Base-by-base conservation (phyloP, 139 green algal genomes). In the Cymbomonas tetramitiformis region DNA sequence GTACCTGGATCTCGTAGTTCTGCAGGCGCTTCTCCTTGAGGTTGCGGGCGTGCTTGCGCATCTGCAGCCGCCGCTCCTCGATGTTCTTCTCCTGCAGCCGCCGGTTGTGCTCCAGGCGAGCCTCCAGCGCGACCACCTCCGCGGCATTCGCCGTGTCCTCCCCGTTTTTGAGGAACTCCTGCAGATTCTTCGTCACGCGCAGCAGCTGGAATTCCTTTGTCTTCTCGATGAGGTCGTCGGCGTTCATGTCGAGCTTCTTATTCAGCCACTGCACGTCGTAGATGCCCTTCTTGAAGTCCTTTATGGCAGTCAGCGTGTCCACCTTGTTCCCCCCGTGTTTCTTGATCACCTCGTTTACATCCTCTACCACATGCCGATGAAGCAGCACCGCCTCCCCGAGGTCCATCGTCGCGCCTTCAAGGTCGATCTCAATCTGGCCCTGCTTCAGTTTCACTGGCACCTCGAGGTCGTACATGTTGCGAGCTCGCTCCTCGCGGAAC, bases 251-350 rank as follows among this genome's bases (percentile, higher is more conserved):
- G 5, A 61, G 51, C 29, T 46, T 62, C 30, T 67, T 38, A 29
- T 78, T 73, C 51, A 84, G 67, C 82, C 82, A 90, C 65, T 87
- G 46, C 36, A 83, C 52, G 36, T 68, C 51, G 58, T 87, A 83
- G 26, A 85, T 86, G 47, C 77, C 77, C 33, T 73, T 72, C 52
- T 85, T 86, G 70, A 87, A 90, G 58, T 86, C 72, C 64, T 85
- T 86, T 56, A 83, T 86, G 2, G 63, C 65, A 12, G 23, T 62
- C 34, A 88, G 64, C 23, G 80, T 51, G 8, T 79, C 73, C 36
- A 61, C 44, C 64, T 76, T 76, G 57, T 68, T 57, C 25, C 21
- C 46, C 5, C 67, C 67, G 51, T 77, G 75, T 29, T 58, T 46
- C 12, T 52, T 39, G 8, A 84, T 73, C 6, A 67, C 53, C 0